A percentile compares a stretch with the other conserved stretches of the same genome.
These are phyloP conservation scores for Albugo candida DNA, from an alignment of 352 stramenopile species.

Conservation along the genomic window DNA sequence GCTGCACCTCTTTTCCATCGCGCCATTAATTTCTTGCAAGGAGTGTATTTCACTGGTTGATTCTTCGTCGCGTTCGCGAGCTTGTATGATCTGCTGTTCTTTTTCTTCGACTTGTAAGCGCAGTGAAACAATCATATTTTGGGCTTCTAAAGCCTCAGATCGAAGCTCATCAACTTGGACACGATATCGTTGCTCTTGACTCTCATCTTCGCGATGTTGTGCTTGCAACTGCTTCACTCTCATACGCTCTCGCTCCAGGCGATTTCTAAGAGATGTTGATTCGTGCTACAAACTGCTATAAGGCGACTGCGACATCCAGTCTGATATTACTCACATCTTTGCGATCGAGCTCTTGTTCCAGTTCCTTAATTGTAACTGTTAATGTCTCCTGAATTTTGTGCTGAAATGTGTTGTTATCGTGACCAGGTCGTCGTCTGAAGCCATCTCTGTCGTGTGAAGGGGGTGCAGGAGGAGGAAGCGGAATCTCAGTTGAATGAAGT, in stretches of 20 bases:
- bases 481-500: background rate
- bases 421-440: background rate
- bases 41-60: slow-evolving; percentile 30
- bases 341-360: slow-evolving; percentile 48
- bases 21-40: slow-evolving; percentile 53
- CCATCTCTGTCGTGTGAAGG: background rate
- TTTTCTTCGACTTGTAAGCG: slow-evolving; percentile 3
- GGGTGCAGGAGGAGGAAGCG: background rate
- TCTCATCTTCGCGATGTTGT: slow-evolving; percentile 22
- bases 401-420: slow-evolving; percentile 33
- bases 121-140: slow-evolving; percentile 17
- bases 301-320: background rate
- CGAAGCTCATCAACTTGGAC: slow-evolving; percentile 24
- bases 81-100: slow-evolving; percentile 26
- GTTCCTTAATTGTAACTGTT: slow-evolving; percentile 47
- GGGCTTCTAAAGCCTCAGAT: slow-evolving; percentile 27
- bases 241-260: slow-evolving; percentile 25
- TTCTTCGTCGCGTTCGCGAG: slow-evolving; percentile 20
- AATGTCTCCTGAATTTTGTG: slow-evolving; percentile 54
- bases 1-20: slow-evolving; percentile 46
- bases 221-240: slow-evolving; percentile 36
- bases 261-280: slow-evolving; percentile 20
- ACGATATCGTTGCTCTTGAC: slow-evolving; percentile 13
- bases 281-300: slow-evolving; percentile 13
- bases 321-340: slow-evolving; percentile 23